Evolutionary conservation across 192 early-diverging fungal genomes (phyloP).

Genomic region (Podila epigama): DNA sequence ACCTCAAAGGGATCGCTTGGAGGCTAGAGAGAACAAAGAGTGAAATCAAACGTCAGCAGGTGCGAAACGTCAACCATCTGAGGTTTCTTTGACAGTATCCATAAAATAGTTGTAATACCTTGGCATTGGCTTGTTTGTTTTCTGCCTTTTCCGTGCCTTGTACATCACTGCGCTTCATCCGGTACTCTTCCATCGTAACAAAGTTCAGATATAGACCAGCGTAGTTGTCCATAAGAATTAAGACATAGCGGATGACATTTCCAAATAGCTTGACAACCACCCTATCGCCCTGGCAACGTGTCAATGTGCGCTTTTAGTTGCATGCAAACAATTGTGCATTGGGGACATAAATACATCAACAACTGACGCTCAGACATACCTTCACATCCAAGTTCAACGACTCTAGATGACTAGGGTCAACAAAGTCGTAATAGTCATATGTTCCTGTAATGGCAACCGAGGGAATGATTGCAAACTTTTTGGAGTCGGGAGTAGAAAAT

Average conservation of each 20-base stretch:
- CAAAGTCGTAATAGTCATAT: conserved; percentile 60
- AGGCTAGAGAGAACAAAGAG: conserved; percentile 20
- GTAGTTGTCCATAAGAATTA: conserved; percentile 79
- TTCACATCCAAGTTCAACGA: conserved; percentile 58
- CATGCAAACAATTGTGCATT: too few species aligned
- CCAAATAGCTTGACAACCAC: conserved; percentile 72
- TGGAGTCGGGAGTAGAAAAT: conserved; percentile 60
- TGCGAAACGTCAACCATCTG: too few species aligned
- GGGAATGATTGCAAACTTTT: conserved; percentile 54
- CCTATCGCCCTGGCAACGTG: conserved; percentile 52
- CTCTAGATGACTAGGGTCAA: conserved; percentile 59
- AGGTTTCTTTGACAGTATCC: not conserved
- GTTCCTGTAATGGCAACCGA: conserved; percentile 55
- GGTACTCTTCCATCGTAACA: conserved; percentile 71
- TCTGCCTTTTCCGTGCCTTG: conserved; percentile 22
- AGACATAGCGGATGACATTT: conserved; percentile 67
- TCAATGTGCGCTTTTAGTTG: too few species aligned
- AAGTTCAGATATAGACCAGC: conserved; percentile 67
- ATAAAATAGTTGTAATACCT: conserved; percentile 46
- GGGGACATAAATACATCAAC: too few species aligned
- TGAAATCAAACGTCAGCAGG: not conserved
- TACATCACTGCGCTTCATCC: conserved; percentile 20
- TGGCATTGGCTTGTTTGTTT: conserved; percentile 58
- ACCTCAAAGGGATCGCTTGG: conserved; percentile 64
- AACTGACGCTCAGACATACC: conserved; percentile 12